phyloP scores from a whole-genome alignment of 1,284 basidiomycete genomes.

The Athelia sp. region DNA sequence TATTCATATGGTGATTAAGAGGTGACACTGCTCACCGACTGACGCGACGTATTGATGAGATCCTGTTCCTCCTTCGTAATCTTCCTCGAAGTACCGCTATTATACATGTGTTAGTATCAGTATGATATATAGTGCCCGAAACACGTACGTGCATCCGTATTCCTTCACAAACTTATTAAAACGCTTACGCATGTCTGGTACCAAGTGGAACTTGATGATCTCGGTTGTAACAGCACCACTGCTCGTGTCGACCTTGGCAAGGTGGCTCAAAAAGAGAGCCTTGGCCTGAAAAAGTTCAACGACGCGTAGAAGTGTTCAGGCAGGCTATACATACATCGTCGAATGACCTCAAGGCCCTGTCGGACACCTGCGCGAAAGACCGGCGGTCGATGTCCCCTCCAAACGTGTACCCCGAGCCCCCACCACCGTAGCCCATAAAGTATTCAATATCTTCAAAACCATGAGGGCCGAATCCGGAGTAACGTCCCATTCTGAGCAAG shows the following conservation, averaged over 20 bases:
- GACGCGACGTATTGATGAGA: conserved; percentile 20
- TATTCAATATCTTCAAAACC: background rate
- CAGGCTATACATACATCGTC: background rate
- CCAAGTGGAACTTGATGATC: conserved; percentile 22
- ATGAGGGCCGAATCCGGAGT: background rate
- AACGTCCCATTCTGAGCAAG: no score
- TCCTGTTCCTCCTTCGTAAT: conserved; percentile 22
- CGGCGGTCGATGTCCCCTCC: background rate
- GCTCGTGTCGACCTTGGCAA: conserved; percentile 19
- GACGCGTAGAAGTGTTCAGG: background rate
- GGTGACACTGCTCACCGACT: conserved; percentile 16
- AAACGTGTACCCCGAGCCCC: background rate
- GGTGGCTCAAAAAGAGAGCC: conserved; percentile 15
- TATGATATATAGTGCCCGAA: background rate
- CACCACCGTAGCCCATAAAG: background rate
- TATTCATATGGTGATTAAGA: background rate
- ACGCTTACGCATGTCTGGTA: conserved; percentile 22
- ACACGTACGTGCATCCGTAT: conserved; percentile 16
- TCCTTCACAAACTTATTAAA: conserved; percentile 17
- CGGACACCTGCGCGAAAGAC: background rate
- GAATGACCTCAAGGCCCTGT: background rate
- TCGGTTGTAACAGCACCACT: conserved; percentile 16
- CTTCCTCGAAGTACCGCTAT: conserved; percentile 16
- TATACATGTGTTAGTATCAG: background rate
- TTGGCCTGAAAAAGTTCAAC: conserved; percentile 15